phyloP scores from a whole-genome alignment of 352 stramenopile genomes.

The Pythium brachiatum region DNA sequence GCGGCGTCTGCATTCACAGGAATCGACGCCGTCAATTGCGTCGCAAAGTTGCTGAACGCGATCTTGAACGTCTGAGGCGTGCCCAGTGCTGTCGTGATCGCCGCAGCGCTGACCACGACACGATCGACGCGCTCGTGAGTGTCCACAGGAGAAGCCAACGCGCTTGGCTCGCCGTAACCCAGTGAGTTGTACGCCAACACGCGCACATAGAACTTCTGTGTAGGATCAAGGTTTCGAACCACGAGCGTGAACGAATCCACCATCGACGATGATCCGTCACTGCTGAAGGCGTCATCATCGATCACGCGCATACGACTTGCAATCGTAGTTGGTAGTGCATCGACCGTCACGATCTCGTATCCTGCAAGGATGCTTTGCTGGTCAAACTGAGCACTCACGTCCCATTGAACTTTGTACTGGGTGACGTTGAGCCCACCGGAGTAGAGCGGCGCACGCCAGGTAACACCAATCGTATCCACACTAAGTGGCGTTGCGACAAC shows the following conservation, averaged over 20 bases:
- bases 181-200: constrained; percentile 81
- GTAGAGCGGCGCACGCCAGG: constrained; percentile 70
- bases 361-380: constrained; percentile 60
- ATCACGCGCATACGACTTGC: neutral
- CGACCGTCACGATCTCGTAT: constrained; percentile 33
- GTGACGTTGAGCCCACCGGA: constrained; percentile 72
- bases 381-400: constrained; percentile 82
- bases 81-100: constrained; percentile 33
- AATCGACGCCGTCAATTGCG: constrained; percentile 35
- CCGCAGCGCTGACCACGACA: constrained; percentile 32
- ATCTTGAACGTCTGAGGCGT: constrained; percentile 55
- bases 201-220: constrained; percentile 71
- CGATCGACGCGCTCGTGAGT: constrained; percentile 52
- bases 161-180: constrained; percentile 58
- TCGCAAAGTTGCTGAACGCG: constrained; percentile 49
- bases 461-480: constrained; percentile 42
- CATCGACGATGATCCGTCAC: neutral
- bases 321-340: neutral
- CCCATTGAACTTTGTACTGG: constrained; percentile 94
- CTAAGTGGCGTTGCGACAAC: constrained; percentile 41
- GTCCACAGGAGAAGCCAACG: constrained; percentile 39
- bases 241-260: constrained; percentile 30
- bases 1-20: constrained; percentile 46
- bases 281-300: neutral
- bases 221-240: constrained; percentile 44